phyloP scores from a whole-genome alignment of 208 protist genomes.

The Trypanosoma rangeli region DNA sequence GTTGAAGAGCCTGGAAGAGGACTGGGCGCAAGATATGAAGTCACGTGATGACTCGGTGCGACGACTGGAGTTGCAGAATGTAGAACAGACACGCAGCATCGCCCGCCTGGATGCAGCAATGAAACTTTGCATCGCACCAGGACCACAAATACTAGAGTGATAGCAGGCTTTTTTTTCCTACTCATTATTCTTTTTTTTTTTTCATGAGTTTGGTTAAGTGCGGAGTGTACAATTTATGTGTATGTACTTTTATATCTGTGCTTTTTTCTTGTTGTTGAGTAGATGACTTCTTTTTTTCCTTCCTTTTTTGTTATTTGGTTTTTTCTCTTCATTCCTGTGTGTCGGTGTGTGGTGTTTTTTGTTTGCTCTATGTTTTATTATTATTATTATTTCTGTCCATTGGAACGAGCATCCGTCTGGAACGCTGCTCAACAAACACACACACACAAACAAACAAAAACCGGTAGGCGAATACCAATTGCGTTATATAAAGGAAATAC shows the following conservation, averaged over 20 bases:
- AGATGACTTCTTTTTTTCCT: background rate
- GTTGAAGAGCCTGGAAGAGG: slow-evolving; percentile 66
- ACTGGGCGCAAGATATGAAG: slow-evolving; percentile 66
- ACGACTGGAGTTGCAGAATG: slow-evolving; percentile 84
- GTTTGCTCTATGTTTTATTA: background rate
- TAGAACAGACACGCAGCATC: slow-evolving; percentile 87
- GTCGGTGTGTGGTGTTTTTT: background rate
- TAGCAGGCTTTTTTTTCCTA: background rate
- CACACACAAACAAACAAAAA: background rate
- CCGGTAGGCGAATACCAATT: too few species aligned
- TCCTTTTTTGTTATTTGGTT: background rate
- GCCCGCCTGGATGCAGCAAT: slow-evolving; percentile 75
- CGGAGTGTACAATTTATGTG: background rate
- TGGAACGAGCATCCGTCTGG: background rate
- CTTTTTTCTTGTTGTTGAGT: background rate
- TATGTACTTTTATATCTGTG: background rate
- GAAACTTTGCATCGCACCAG: slow-evolving; percentile 73
- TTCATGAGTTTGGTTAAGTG: background rate
- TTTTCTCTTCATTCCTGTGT: background rate
- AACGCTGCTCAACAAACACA: background rate
- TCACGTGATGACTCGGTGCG: slow-evolving; percentile 71
- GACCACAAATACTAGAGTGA: slow-evolving; percentile 25
- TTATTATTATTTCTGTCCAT: background rate
- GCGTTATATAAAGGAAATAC: background rate
- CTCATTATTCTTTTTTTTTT: background rate